Evolutionary conservation across 2,329 filamentous ascomycete species (phyloP).

Genomic region (Helotiales sp.): DNA sequence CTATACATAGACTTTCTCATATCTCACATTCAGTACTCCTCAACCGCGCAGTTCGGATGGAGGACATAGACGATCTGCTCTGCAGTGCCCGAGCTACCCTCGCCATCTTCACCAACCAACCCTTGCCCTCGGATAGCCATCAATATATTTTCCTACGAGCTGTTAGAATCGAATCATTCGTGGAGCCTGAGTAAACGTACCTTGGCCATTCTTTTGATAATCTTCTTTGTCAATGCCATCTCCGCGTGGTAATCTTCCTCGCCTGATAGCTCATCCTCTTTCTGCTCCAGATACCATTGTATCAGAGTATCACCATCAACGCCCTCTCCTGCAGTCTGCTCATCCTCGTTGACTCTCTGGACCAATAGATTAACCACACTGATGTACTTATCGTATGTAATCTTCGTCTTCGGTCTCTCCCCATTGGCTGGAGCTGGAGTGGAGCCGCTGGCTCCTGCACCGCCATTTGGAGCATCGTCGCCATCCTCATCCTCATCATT

Average conservation of each 20-base stretch:
- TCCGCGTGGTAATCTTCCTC: constrained; percentile 84
- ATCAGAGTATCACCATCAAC: constrained; percentile 82
- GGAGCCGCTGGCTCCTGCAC: constrained; percentile 33
- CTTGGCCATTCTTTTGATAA: constrained; percentile 95
- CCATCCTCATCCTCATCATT: constrained; percentile 54
- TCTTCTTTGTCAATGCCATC: constrained; percentile 75
- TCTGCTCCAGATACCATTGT: constrained; percentile 90
- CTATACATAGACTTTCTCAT: constrained; percentile 15
- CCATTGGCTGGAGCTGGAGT: constrained; percentile 36
- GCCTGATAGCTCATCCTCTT: constrained; percentile 78
- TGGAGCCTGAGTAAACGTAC: constrained; percentile 55
- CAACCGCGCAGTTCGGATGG: constrained; percentile 91
- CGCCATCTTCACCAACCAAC: constrained; percentile 53
- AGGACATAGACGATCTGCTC: constrained; percentile 78
- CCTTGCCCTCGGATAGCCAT: constrained; percentile 75
- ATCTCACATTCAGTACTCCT: constrained; percentile 48
- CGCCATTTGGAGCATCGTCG: constrained; percentile 41
- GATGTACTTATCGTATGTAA: constrained; percentile 95
- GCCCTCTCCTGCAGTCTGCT: constrained; percentile 76
- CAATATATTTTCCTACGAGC: constrained; percentile 79
- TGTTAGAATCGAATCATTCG: constrained; percentile 53
- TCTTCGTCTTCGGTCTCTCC: constrained; percentile 69
- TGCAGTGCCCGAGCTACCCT: constrained; percentile 49
- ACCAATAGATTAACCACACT: constrained; percentile 87
- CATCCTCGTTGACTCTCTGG: constrained; percentile 81